Conservation (phyloP, 2,329 filamentous ascomycete species). For the Nemania bipapillata region DNA sequence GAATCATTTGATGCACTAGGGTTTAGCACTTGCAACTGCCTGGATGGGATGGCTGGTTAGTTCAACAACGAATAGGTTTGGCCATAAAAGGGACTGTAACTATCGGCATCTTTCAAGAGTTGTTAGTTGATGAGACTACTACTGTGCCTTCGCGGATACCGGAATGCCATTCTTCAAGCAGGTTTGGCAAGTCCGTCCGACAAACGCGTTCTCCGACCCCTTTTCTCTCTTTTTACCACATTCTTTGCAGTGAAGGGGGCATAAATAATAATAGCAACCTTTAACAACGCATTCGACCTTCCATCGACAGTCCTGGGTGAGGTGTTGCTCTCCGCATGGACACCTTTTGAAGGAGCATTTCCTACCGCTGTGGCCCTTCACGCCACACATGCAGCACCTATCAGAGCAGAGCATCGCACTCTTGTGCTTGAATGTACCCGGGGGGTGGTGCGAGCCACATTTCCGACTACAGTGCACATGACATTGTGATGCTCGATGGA, state of each 20-base stretch:
- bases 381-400: constrained; percentile 58
- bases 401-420: constrained; percentile 54
- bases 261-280: constrained; percentile 52
- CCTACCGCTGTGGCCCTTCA: constrained; percentile 52
- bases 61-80: background rate
- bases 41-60: background rate
- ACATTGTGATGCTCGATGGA: constrained; percentile 51
- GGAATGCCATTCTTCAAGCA: constrained; percentile 45
- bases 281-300: constrained; percentile 51
- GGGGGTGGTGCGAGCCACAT: constrained; percentile 45
- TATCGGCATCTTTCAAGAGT: background rate
- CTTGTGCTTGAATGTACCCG: constrained; percentile 48
- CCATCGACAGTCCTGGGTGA: constrained; percentile 56
- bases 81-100: background rate
- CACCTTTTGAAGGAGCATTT: constrained; percentile 53
- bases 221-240: constrained; percentile 49
- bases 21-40: background rate
- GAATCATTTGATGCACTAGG: background rate
- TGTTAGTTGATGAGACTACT: background rate
- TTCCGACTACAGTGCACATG: constrained; percentile 50
- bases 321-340: constrained; percentile 53
- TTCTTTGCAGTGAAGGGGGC: constrained; percentile 53
- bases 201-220: constrained; percentile 45
- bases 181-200: constrained; percentile 47
- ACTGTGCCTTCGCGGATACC: constrained; percentile 12